Conservation (phyloP, 2,329 filamentous ascomycete genomes). For the Aspergillus luchuensis region DNA sequence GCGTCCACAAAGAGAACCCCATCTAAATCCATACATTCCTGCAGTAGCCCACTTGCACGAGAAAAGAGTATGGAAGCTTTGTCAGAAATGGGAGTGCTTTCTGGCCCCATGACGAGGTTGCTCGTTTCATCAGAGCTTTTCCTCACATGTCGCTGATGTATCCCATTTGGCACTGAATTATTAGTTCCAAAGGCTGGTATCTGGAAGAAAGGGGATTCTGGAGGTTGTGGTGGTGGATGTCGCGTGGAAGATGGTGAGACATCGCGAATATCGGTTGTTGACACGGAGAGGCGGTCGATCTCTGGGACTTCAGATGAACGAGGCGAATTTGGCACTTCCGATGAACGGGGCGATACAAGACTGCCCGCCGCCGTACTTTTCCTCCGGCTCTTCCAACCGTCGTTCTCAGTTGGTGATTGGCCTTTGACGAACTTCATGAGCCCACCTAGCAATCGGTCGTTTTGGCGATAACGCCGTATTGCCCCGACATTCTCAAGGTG, state of each 20-base stretch:
- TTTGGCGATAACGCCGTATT: conserved; percentile 54
- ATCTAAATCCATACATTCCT: conserved; percentile 43
- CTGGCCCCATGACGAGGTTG: conserved; percentile 16
- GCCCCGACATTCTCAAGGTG: conserved; percentile 60
- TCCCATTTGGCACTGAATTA: neutral
- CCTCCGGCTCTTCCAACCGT: neutral
- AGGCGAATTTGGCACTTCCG: conserved; percentile 4
- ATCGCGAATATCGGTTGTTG: neutral
- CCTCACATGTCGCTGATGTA: conserved; percentile 13
- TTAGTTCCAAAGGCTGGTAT: neutral
- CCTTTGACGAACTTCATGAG: conserved; percentile 53
- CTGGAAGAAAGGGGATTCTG: conserved; percentile 9
- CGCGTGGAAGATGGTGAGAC: neutral
- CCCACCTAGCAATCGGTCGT: conserved; percentile 58
- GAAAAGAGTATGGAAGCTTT: conserved; percentile 38
- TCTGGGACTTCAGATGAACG: conserved; percentile 4
- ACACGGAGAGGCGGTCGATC: conserved; percentile 5
- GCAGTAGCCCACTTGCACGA: conserved; percentile 46
- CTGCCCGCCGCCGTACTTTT: neutral
- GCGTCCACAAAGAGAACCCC: conserved; percentile 36
- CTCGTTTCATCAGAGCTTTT: conserved; percentile 15
- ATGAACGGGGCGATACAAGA: neutral
- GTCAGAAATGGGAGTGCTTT: conserved; percentile 12
- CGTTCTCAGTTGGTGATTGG: neutral
- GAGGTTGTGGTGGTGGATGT: neutral